Conservation (phyloP, 352 stramenopile species). For the Globisporangium lucens region DNA sequence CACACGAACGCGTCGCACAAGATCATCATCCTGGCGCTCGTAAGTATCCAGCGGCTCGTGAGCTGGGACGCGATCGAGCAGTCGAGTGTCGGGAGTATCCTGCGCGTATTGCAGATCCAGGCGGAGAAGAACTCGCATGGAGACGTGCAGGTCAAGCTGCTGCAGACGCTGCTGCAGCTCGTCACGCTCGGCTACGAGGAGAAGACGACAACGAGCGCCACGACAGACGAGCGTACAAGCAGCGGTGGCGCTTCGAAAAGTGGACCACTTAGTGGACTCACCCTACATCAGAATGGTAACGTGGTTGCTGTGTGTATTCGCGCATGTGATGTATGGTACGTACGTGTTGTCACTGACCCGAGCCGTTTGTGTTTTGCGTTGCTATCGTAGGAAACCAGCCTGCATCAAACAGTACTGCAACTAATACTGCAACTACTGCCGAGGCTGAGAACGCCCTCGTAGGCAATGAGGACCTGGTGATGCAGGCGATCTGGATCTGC, state of each 20-base stretch:
- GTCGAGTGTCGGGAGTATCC: constrained; percentile 93
- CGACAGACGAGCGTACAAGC: neutral
- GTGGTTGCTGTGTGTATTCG: neutral
- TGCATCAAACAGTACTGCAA: neutral
- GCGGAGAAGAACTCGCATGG: constrained; percentile 83
- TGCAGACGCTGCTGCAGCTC: constrained; percentile 87
- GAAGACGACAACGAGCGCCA: constrained; percentile 13
- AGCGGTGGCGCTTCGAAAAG: constrained; percentile 2
- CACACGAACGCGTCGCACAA: constrained; percentile 94
- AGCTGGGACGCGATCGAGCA: constrained; percentile 94
- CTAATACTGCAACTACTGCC: neutral
- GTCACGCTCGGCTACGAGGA: constrained; percentile 81
- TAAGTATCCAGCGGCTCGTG: constrained; percentile 94
- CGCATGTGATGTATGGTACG: neutral
- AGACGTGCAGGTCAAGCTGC: constrained; percentile 86
- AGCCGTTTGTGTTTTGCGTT: neutral
- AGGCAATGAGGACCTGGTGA: constrained; percentile 82
- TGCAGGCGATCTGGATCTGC: constrained; percentile 88
- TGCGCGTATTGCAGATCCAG: constrained; percentile 95
- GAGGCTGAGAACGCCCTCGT: constrained; percentile 46
- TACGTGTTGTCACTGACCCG: no score
- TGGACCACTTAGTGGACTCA: constrained; percentile 19
- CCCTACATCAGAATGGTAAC: constrained; percentile 19
- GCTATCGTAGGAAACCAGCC: neutral
- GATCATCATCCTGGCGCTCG: constrained; percentile 92